Conservation (phyloP, 139 green algal genomes). For the Chlamydomonas applanata region DNA sequence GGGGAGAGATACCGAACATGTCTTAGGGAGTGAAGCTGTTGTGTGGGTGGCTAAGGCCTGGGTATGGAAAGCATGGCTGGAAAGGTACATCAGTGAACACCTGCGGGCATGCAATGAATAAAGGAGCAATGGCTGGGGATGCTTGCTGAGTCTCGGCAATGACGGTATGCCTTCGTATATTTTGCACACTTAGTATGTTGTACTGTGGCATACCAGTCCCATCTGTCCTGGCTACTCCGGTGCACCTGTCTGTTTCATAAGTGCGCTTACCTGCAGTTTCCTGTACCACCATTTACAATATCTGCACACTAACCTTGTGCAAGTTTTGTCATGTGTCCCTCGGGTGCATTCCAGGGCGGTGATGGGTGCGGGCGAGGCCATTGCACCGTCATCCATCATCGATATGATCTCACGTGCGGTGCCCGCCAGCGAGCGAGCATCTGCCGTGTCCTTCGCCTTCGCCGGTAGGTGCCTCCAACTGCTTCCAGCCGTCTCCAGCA, state of each 20-base stretch:
- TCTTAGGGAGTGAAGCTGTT: no score
- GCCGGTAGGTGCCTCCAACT: no score
- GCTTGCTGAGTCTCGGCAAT: no score
- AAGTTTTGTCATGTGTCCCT: slow-evolving; percentile 14
- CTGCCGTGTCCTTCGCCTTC: slow-evolving; percentile 87
- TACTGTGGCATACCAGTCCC: neutral
- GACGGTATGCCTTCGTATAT: no score
- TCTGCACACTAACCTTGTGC: neutral
- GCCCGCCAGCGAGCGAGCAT: slow-evolving; percentile 65
- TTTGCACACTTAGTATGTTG: neutral
- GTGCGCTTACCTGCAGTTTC: neutral
- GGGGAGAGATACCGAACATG: no score
- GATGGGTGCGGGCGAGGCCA: slow-evolving; percentile 92
- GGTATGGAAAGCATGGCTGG: no score
- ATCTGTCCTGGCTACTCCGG: neutral
- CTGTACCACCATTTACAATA: neutral
- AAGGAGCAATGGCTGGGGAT: no score
- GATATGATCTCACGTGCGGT: slow-evolving; percentile 88
- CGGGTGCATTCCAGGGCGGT: slow-evolving; percentile 73
- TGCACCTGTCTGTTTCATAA: neutral
- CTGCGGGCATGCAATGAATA: no score
- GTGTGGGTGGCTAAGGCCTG: no score
- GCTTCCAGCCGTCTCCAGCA: no score
- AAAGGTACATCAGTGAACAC: no score
- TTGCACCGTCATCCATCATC: slow-evolving; percentile 82